Evolutionary conservation across 2,329 filamentous ascomycete species (phyloP), one percentile per base, ranked within the genome.

Genomic region (Pestalotiopsis sp.): DNA sequence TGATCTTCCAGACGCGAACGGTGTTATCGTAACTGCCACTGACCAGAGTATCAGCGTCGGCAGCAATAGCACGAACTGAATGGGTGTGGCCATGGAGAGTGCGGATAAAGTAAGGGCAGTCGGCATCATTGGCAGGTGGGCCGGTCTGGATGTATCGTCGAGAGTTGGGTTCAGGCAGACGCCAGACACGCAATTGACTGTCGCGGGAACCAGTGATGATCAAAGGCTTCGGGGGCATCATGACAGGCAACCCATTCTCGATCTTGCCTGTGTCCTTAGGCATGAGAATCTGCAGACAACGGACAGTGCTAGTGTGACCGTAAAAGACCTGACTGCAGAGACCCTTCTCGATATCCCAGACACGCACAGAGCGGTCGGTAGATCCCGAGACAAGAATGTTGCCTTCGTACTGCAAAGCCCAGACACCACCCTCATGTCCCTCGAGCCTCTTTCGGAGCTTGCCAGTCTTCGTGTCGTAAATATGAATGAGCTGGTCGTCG

Each of bases 121-220:
- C 94, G 25, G 90, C 86, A 73, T 91, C 89, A 58, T 89, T 92
- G 11, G 90, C 88, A 11, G 93, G 90, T 3, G 93, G 91, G 0
- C 91, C 91, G 2, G 90, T 92, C 79, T 97, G 93, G 73, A 93
- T 93, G 74, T 97, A 93, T 13, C 89, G 87, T 31, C 90, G 87
- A 12, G 95, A 94, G 6, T 90, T 91, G 9, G 91, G 89, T 78
- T 93, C 91, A 0, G 96, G 96, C 52, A 99, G 88, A 75, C 93
- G 94, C 96, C 96, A 99, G 2, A 99, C 94, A 41, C 96, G 90
- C 17, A 99, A 86, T 70, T 95, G 96, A 56, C 95, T 98, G 78
- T 99, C 96, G 56, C 96, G 91, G 52, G 96, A 98, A 6, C 96
- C 96, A 1, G 96, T 99, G 74, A 99, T 99, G 77, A 99, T 98